Conservation (phyloP, 1,284 basidiomycete genomes). For the Malassezia furfur region DNA sequence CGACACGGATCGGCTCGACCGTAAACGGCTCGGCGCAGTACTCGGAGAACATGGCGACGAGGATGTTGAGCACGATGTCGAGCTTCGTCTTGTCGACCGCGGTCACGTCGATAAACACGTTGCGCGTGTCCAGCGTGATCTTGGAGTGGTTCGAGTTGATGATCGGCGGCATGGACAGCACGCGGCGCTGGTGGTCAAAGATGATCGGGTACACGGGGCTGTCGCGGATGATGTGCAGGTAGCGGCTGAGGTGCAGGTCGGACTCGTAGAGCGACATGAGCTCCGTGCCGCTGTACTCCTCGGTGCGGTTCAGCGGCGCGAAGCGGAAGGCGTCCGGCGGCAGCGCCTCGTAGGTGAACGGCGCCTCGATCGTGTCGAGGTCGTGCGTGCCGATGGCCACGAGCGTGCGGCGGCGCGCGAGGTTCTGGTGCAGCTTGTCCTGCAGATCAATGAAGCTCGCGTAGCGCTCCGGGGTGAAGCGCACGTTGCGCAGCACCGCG, state of each 20-base stretch:
- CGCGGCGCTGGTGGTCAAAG: slow-evolving; percentile 75
- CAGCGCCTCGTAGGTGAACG: slow-evolving; percentile 83
- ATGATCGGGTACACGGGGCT: slow-evolving; percentile 96
- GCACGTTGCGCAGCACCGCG: slow-evolving; percentile 78
- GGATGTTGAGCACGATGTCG: slow-evolving; percentile 84
- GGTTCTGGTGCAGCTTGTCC: slow-evolving; percentile 94
- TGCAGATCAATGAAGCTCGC: slow-evolving; percentile 93
- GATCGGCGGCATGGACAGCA: slow-evolving; percentile 95
- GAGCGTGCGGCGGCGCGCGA: slow-evolving; percentile 78
- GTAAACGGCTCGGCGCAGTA: slow-evolving; percentile 82
- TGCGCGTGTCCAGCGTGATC: slow-evolving; percentile 84
- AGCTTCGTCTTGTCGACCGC: slow-evolving; percentile 97
- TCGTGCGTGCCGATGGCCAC: slow-evolving; percentile 98
- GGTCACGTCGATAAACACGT: slow-evolving; percentile 93
- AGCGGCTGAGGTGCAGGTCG: slow-evolving; percentile 81
- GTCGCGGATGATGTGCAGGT: slow-evolving; percentile 84
- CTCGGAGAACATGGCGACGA: slow-evolving; percentile 93
- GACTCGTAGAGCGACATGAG: slow-evolving; percentile 57
- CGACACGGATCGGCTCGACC: slow-evolving; percentile 41
- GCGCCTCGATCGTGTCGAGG: slow-evolving; percentile 73
- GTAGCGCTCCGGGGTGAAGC: slow-evolving; percentile 77
- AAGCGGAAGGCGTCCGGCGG: slow-evolving; percentile 84
- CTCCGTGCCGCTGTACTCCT: slow-evolving; percentile 52
- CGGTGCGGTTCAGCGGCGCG: slow-evolving; percentile 70
- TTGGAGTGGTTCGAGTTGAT: slow-evolving; percentile 61